Base-by-base conservation (phyloP, 1,139 yeast genomes). In the Pneumocystis murina region DNA sequence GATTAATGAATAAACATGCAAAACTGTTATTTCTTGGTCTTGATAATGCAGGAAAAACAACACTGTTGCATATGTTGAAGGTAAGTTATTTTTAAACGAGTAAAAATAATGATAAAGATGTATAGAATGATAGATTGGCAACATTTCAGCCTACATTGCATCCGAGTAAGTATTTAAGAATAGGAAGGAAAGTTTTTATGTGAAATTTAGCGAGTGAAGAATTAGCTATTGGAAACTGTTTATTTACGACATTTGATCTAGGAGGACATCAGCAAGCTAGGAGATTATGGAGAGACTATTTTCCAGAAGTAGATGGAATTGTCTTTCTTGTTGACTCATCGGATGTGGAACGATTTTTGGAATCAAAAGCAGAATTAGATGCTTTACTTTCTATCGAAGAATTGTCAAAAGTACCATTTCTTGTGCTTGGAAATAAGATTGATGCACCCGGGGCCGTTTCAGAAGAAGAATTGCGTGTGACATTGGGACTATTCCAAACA, bases 241-340 rank as follows among this genome's bases (percentile, higher is more conserved):
- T 92, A 76, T 92, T 92, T 81, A 92, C 99, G 67, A 94, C 98
- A 58, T 92, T 92, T 72, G 99, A 92, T 76, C 82, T 92, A 72
- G 99, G 99, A 76, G 99, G 99, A 59, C 98, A 92, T 79, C 86
- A 83, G 75, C 97, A 91, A 78, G 98, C 98, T 61, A 91, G 99
- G 79, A 89, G 98, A 78, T 84, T 92, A 74, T 92, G 99, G 99
- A 91, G 90, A 75, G 97, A 92, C 75, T 92, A 92, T 76, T 92
- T 94, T 85, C 99, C 98, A 64, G 98, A 92, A 77, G 98, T 92
- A 64, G 87, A 90, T 75, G 98, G 97, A 63, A 92, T 92, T 71
- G 97, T 92, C 38, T 94, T 88, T 77, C 81, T 94, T 68, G 97
- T 92, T 59, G 99, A 92, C 75, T 95, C 96, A 65, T 97, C 97